Conservation (phyloP, 805 yeast genomes). For the Jamesozyma gamospora region DNA sequence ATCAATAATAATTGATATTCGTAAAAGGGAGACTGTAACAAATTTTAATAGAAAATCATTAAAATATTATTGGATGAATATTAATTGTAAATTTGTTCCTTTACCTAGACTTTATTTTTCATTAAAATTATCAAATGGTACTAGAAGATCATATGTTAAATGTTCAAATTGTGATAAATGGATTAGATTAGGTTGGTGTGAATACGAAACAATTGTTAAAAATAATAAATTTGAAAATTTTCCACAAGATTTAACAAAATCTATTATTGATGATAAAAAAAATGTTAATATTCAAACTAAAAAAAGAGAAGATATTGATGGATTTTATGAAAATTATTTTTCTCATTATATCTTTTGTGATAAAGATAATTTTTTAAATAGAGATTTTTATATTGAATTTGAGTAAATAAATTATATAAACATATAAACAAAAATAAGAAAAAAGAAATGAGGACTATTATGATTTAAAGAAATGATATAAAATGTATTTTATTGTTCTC, state of each 20-base stretch:
- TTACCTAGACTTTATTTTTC: conserved; percentile 11
- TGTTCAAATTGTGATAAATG: conserved; percentile 13
- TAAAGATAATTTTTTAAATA: background rate
- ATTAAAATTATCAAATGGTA: conserved; percentile 8
- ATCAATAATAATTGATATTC: background rate
- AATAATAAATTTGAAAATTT: background rate
- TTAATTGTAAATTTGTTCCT: conserved; percentile 8
- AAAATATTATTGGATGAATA: background rate
- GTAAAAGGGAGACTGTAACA: background rate
- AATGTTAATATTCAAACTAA: conserved; percentile 4
- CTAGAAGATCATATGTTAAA: conserved; percentile 11
- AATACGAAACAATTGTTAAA: conserved; percentile 8
- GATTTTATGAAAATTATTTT: conserved; percentile 16
- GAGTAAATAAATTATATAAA: too few relatives aligned
- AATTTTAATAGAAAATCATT: background rate
- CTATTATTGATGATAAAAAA: background rate
- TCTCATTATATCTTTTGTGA: background rate
- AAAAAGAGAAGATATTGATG: conserved; percentile 9
- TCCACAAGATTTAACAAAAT: background rate
- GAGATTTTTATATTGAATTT: background rate
- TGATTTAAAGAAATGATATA: too few relatives aligned
- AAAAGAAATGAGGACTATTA: too few relatives aligned
- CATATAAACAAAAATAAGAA: too few relatives aligned
- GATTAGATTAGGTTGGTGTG: conserved; percentile 15
- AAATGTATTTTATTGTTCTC: too few relatives aligned